Base-by-base conservation (phyloP, 179 eudicot genomes). In the Beta macrorhiza region DNA sequence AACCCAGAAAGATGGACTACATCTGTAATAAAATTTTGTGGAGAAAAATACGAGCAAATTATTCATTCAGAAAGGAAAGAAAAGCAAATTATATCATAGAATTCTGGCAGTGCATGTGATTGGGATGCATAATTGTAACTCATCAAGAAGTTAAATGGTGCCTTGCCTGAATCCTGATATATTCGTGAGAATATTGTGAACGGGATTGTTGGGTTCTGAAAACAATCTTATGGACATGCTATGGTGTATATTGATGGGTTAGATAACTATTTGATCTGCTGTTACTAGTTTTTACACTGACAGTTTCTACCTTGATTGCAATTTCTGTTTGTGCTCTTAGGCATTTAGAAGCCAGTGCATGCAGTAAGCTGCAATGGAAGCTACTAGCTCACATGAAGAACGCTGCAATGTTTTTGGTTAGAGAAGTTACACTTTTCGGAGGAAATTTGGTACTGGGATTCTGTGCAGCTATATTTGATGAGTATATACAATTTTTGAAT, bases 341-440 rank as follows among this genome's bases (percentile, higher is more conserved):
- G 86, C 86, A 87, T 80, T 71, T 90, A 81, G 97, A 91, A 59
- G 74, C 87, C 57, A 84, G 87, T 83, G 82, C 80, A 44, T 51
- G 79, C 37, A 83, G 82, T 82, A 92, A 86, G 84, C 72, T 84
- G 83, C 94, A 89, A 62, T 84, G 86, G 82, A 82, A 76, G 87
- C 82, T 94, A 47, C 90, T 89, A 79, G 62, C 87, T 53, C 87
- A 87, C 85, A 67, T 94, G 87, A 85, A 79, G 75, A 90, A 85
- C 82, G 85, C 83, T 78, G 85, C 89, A n/a, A 47, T 78, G 37
- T 85, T 86, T 86, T 81, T 93, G 89, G 86, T 87, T 37, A 90
- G 80, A 67, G 93, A 91, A 67, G 61, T 78, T 17, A 68, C 74
- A 53, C 37, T 61, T 77, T 86, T 90, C 75, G 82, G 82, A 64